Base-by-base conservation (phyloP, 2,329 filamentous ascomycete genomes). In the Aspergillus floridensis region DNA sequence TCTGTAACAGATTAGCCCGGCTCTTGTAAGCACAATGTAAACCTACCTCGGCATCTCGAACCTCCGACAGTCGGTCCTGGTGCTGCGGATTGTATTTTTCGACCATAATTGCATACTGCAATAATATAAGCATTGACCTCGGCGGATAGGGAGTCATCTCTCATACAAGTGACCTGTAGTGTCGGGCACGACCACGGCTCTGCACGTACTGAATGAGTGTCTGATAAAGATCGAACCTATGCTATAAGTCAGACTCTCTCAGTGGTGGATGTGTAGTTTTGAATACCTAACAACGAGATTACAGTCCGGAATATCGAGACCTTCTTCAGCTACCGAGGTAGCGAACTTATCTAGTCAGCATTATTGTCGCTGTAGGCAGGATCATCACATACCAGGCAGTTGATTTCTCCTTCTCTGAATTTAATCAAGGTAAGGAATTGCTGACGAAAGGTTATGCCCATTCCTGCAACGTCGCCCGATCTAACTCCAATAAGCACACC, bases 191-290 rank as follows among this genome's bases (percentile, higher is more conserved):
- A 0, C 95, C 95, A 63, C 92, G 86, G 14, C 93, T 97, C 73
- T 99, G 95, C 21, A 98, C 88, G 71, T 97, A 98, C 70, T 96
- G 91, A 55, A 98, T 98, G 74, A 96, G 87, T 0, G 93, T 97
- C 11, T 84, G 82, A 75, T 92, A 96, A 2, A 96, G 83, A 70
- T 98, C 92, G 68, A 97, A 99, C 2, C 93, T 78, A 49, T 11
- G 46, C 3, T 19, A 26, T 31, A 70, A 63, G n/a, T 49, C 12
- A 26, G 46, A 2, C 19, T 21, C 32, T 35, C 26, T 35, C 8
- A 8, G 2, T 2, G n/a, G 12, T 8, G 21, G 16, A 16, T 16
- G 29, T 19, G 16, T 22, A 50, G 12, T 8, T 4, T 8, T 46
- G 48, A 58, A 52, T 67, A 76, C 74, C 80, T 80, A 26, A 88